Conservation (phyloP, 805 yeast genomes). For the Starmerella ratchasimensis region DNA sequence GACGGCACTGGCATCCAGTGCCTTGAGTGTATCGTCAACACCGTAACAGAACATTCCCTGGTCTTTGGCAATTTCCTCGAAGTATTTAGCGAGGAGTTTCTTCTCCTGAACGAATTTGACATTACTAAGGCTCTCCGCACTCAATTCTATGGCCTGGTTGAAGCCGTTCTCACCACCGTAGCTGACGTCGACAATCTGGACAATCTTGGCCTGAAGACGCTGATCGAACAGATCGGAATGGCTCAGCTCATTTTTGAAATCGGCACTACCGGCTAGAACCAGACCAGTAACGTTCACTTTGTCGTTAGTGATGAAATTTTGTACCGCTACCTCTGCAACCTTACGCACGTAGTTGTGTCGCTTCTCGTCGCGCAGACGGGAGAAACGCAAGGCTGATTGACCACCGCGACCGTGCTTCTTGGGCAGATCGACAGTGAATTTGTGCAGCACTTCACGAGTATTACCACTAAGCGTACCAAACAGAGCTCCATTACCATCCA, state of each 20-base stretch:
- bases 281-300: conserved; percentile 89
- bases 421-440: conserved; percentile 93
- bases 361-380: conserved; percentile 96
- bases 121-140: conserved; percentile 92
- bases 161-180: conserved; percentile 99
- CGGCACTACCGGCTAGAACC: conserved; percentile 97
- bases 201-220: conserved; percentile 74
- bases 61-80: conserved; percentile 95
- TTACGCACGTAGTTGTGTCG: conserved; percentile 97
- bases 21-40: conserved; percentile 90
- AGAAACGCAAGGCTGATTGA: conserved; percentile 98
- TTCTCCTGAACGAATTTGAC: conserved; percentile 97
- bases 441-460: conserved; percentile 90
- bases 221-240: conserved; percentile 86
- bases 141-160: conserved; percentile 95
- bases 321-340: conserved; percentile 97
- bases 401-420: conserved; percentile 99
- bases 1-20: conserved; percentile 90
- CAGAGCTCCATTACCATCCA: conserved; percentile 98
- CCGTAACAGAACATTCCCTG: conserved; percentile 97
- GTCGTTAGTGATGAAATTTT: conserved; percentile 87
- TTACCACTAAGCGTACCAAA: conserved; percentile 94
- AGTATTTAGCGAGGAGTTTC: conserved; percentile 80
- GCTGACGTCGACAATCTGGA: conserved; percentile 89
- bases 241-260: conserved; percentile 87